Conservation (phyloP, 768 basidiomycete species). For the Amanita subjunquillea region DNA sequence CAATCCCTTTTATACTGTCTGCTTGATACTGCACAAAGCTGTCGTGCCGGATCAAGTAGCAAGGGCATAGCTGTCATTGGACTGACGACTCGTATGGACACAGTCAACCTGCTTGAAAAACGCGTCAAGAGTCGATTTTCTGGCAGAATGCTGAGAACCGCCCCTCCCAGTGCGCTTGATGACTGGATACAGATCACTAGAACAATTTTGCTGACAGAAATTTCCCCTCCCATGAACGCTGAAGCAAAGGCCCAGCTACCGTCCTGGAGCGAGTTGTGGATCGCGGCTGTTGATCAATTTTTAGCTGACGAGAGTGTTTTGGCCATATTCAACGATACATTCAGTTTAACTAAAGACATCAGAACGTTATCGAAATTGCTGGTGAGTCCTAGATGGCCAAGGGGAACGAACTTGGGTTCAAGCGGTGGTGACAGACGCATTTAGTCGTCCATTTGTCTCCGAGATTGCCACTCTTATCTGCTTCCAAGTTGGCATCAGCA, state of each 20-base stretch:
- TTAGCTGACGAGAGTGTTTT: slow-evolving; percentile 36
- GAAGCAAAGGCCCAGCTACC: slow-evolving; percentile 11
- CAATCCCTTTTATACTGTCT: slow-evolving; percentile 93
- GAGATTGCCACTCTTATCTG: slow-evolving; percentile 42
- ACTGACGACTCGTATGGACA: slow-evolving; percentile 77
- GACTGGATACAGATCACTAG: slow-evolving; percentile 43
- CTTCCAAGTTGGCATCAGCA: slow-evolving; percentile 30
- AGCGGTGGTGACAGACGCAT: slow-evolving; percentile 24
- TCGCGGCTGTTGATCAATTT: slow-evolving; percentile 42
- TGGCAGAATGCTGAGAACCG: slow-evolving; percentile 75
- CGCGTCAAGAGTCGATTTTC: slow-evolving; percentile 97
- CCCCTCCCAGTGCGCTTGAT: slow-evolving; percentile 40
- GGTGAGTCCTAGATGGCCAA: slow-evolving; percentile 28
- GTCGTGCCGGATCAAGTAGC: slow-evolving; percentile 44
- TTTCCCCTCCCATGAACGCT: slow-evolving; percentile 12
- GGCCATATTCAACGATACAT: slow-evolving; percentile 44
- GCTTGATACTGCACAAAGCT: slow-evolving; percentile 87
- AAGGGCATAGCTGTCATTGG: slow-evolving; percentile 83
- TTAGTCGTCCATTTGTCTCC: slow-evolving; percentile 36
- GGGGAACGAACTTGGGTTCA: not conserved
- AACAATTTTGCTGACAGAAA: slow-evolving; percentile 26
- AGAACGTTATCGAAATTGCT: slow-evolving; percentile 48
- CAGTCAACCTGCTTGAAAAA: slow-evolving; percentile 85
- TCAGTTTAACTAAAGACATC: slow-evolving; percentile 49
- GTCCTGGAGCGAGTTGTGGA: slow-evolving; percentile 61